Evolutionary conservation across 1,284 basidiomycete species (phyloP).

Genomic region (Mycena sp.): DNA sequence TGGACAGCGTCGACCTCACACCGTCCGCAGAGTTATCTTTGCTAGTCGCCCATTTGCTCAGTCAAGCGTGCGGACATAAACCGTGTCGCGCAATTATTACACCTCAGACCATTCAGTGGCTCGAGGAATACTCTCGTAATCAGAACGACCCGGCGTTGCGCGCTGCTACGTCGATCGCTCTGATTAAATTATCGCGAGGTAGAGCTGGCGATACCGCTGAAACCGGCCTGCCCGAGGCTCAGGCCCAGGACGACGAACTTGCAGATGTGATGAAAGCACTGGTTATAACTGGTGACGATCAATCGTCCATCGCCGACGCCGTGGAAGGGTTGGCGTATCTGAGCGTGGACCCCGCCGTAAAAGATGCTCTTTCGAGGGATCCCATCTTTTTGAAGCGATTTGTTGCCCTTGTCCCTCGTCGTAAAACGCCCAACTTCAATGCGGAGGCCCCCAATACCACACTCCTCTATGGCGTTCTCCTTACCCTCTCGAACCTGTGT

Average conservation of each 20-base stretch:
- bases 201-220: slow-evolving; percentile 58
- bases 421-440: slow-evolving; percentile 49
- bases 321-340: slow-evolving; percentile 89
- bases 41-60: slow-evolving; percentile 76
- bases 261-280: slow-evolving; percentile 69
- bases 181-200: slow-evolving; percentile 82
- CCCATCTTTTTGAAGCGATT: slow-evolving; percentile 68
- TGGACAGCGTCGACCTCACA: slow-evolving; percentile 74
- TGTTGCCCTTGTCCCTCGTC: slow-evolving; percentile 67
- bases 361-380: slow-evolving; percentile 72
- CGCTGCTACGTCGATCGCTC: slow-evolving; percentile 76
- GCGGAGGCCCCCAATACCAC: slow-evolving; percentile 53
- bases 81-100: slow-evolving; percentile 71
- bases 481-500: slow-evolving; percentile 81
- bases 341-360: slow-evolving; percentile 72
- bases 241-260: slow-evolving; percentile 53
- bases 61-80: slow-evolving; percentile 81
- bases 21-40: slow-evolving; percentile 59
- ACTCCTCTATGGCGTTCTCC: slow-evolving; percentile 80
- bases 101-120: slow-evolving; percentile 68
- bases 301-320: slow-evolving; percentile 65
- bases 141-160: slow-evolving; percentile 59
- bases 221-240: slow-evolving; percentile 45
- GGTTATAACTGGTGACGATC: slow-evolving; percentile 53
- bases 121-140: slow-evolving; percentile 65